Conservation (phyloP, 208 protist genomes). For the Crithidia mellificae region DNA sequence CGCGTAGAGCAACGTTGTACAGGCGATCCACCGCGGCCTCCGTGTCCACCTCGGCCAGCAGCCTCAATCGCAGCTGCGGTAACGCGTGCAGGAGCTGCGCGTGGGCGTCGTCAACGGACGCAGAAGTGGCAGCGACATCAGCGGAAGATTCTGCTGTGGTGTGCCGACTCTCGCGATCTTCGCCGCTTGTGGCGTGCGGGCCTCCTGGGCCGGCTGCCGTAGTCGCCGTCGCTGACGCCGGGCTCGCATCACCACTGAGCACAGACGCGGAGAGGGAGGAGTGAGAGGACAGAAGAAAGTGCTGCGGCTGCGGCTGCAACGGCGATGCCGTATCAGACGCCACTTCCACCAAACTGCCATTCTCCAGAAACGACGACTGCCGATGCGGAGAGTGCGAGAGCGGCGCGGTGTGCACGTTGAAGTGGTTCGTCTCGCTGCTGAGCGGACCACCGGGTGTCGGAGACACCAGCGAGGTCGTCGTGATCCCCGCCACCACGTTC, state of each 20-base stretch:
- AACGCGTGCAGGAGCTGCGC: constrained; percentile 11
- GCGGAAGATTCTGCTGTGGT: too few species aligned
- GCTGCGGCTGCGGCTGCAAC: not conserved
- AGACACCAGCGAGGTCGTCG: not conserved
- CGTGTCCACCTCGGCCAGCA: not conserved
- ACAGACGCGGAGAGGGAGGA: constrained; percentile 4
- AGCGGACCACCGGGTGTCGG: not conserved
- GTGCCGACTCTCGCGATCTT: too few species aligned
- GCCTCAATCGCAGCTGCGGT: not conserved
- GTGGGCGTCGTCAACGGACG: constrained; percentile 10
- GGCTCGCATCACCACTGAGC: not conserved
- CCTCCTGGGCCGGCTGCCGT: not conserved
- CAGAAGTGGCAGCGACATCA: not conserved
- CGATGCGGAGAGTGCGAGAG: not conserved
- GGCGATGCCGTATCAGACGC: too few species aligned
- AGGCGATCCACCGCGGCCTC: constrained; percentile 6
- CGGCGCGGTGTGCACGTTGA: not conserved
- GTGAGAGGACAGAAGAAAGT: not conserved
- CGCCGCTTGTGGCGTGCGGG: too few species aligned
- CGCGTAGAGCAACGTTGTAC: constrained; percentile 19
- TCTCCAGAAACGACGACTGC: not conserved
- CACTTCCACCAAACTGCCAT: not conserved
- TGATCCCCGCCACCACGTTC: not conserved
- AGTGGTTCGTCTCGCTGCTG: not conserved
- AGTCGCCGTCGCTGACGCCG: not conserved